These are phyloP conservation scores for Lodderomyces oxycetoniae DNA, from an alignment of 1,139 yeast genomes.

Conservation along the genomic window DNA sequence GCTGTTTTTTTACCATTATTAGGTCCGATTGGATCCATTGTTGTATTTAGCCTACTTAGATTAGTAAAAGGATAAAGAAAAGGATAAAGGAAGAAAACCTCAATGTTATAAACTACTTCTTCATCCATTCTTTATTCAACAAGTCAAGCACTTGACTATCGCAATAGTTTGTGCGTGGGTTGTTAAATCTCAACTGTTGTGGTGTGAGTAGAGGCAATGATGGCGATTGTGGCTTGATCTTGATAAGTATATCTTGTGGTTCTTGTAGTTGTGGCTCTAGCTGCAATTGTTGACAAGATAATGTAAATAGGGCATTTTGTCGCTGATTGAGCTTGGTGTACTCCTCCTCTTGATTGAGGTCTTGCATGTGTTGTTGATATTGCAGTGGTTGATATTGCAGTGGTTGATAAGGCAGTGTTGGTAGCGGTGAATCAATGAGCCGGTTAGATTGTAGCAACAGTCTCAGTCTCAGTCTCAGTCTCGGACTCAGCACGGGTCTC, in stretches of 20 bases:
- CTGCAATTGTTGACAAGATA: no score
- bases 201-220: no score
- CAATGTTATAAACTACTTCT: slow-evolving; percentile 1
- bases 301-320: no score
- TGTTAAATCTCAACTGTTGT: no score
- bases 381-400: background rate
- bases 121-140: slow-evolving; percentile 9
- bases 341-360: no score
- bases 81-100: background rate
- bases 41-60: slow-evolving; percentile 50
- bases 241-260: slow-evolving; percentile 1
- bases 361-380: slow-evolving; percentile 1
- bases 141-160: slow-evolving; percentile 9
- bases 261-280: slow-evolving; percentile 4
- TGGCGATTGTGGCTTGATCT: slow-evolving; percentile 1
- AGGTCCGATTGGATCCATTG: slow-evolving; percentile 80
- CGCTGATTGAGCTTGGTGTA: no score
- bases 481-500: no score
- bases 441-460: no score
- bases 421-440: no score
- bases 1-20: slow-evolving; percentile 88
- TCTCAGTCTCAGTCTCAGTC: no score
- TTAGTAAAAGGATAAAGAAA: slow-evolving; percentile 12
- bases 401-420: background rate
- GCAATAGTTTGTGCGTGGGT: no score